phyloP scores from a whole-genome alignment of 2,329 filamentous ascomycete genomes.

The Volutella citrinella region DNA sequence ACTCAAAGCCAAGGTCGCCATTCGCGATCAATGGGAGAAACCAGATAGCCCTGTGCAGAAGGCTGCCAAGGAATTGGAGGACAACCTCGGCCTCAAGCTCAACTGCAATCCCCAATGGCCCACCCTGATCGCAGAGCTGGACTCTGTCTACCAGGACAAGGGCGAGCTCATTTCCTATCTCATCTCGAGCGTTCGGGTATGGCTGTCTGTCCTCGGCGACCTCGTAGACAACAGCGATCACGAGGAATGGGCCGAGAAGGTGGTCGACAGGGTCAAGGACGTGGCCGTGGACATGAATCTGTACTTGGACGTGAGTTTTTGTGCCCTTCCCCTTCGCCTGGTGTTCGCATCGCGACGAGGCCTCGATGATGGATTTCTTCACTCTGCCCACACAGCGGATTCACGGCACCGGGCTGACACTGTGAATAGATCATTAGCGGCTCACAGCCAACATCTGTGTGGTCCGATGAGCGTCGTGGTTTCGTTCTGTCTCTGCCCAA shows the following conservation, averaged over 20 bases:
- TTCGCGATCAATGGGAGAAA: slow-evolving; percentile 43
- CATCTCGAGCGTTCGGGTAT: slow-evolving; percentile 36
- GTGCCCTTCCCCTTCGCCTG: too few relatives aligned
- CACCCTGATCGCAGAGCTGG: slow-evolving; percentile 37
- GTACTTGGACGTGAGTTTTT: slow-evolving; percentile 33
- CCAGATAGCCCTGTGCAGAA: slow-evolving; percentile 30
- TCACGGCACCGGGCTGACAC: not conserved
- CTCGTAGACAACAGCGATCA: slow-evolving; percentile 41
- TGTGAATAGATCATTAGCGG: slow-evolving; percentile 17
- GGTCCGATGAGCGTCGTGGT: slow-evolving; percentile 33
- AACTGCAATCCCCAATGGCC: slow-evolving; percentile 42
- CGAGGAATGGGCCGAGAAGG: slow-evolving; percentile 39
- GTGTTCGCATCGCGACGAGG: too few relatives aligned
- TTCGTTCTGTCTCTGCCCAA: slow-evolving; percentile 40
- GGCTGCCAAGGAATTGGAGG: slow-evolving; percentile 28
- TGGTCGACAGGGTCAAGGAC: slow-evolving; percentile 35
- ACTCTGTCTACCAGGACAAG: slow-evolving; percentile 38
- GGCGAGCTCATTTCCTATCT: slow-evolving; percentile 35
- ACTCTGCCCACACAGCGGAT: too few relatives aligned
- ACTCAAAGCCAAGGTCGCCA: slow-evolving; percentile 38
- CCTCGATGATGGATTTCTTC: too few relatives aligned
- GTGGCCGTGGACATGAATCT: slow-evolving; percentile 28
- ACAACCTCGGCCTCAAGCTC: slow-evolving; percentile 38
- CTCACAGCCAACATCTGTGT: slow-evolving; percentile 31
- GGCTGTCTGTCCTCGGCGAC: slow-evolving; percentile 35